These are phyloP conservation scores for Globisporangium parvum DNA, from an alignment of 352 stramenopile species.

Conservation along the genomic window DNA sequence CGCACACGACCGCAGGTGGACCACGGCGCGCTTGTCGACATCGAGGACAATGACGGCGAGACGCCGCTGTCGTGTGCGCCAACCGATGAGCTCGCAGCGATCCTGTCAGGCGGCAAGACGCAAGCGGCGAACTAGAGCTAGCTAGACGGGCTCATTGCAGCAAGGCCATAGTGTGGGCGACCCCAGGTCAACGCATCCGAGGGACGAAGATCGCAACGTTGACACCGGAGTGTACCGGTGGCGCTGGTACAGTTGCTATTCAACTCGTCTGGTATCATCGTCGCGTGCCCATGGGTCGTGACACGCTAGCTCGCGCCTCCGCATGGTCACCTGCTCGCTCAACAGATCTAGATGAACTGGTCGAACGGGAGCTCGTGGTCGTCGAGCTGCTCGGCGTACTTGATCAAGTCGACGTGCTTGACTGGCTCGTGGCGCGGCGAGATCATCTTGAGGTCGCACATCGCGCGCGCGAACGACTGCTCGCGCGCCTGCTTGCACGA, in stretches of 20 bases:
- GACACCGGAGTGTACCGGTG: too few relatives aligned
- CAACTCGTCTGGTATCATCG: not conserved
- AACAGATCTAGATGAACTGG: constrained; percentile 62
- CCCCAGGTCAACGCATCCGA: not conserved
- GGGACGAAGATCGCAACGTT: not conserved
- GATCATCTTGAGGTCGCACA: constrained; percentile 73
- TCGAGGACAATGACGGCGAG: constrained; percentile 70
- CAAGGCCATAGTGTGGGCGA: too few relatives aligned
- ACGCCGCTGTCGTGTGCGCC: constrained; percentile 43
- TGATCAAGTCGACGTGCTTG: constrained; percentile 78
- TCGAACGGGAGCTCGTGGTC: constrained; percentile 51
- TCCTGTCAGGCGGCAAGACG: constrained; percentile 24
- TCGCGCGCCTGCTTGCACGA: constrained; percentile 72
- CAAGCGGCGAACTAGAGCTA: constrained; percentile 15
- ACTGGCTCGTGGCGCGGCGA: constrained; percentile 72
- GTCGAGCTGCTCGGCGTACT: constrained; percentile 78
- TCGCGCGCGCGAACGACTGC: constrained; percentile 66
- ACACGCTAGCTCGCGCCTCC: not conserved
- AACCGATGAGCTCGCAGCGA: constrained; percentile 32
- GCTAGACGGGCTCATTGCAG: too few relatives aligned
- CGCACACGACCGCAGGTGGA: constrained; percentile 26
- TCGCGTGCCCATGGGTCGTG: too few relatives aligned
- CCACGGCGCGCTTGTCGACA: constrained; percentile 51
- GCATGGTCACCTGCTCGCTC: not conserved
- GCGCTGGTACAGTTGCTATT: too few relatives aligned